Percentiles rank a stretch among this genome's conserved stretches.
phyloP scores from a whole-genome alignment of 495 filamentous ascomycete genomes.

The Aspergillus nanangensis region DNA sequence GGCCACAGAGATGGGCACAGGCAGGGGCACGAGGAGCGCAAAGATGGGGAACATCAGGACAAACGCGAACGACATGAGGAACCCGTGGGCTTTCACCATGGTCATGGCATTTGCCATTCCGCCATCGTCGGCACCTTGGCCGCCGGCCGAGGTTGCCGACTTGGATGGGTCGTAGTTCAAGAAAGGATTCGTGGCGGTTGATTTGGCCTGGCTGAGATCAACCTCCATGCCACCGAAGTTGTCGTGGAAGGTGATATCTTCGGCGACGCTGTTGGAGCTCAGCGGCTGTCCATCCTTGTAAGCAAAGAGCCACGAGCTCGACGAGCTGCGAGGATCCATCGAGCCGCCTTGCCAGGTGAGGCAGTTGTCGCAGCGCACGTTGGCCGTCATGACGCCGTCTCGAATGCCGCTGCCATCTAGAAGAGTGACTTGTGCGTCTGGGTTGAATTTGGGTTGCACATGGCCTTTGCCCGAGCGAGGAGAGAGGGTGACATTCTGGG shows the following conservation, averaged over 20 bases:
- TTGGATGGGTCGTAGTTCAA: conserved; percentile 12
- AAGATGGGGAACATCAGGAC: conserved; percentile 44
- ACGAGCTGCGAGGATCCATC: conserved; percentile 37
- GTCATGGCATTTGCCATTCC: not conserved
- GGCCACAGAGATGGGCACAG: conserved; percentile 17
- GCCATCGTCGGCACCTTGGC: not conserved
- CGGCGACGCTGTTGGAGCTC: conserved; percentile 43
- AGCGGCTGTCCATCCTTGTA: conserved; percentile 55
- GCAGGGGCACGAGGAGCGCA: conserved; percentile 34
- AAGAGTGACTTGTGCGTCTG: conserved; percentile 44
- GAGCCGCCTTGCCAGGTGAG: conserved; percentile 46
- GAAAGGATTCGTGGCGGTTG: conserved; percentile 58
- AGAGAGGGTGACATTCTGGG: conserved; percentile 61
- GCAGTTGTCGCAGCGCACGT: conserved; percentile 58
- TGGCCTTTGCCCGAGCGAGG: conserved; percentile 54
- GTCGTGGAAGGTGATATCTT: conserved; percentile 57
- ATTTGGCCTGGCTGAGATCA: conserved; percentile 47
- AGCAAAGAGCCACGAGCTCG: conserved; percentile 63
- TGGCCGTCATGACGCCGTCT: conserved; percentile 55
- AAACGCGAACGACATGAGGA: conserved; percentile 33
- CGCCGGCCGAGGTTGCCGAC: not conserved
- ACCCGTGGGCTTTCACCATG: conserved; percentile 31
- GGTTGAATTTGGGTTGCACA: conserved; percentile 48
- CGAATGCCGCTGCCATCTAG: conserved; percentile 58
- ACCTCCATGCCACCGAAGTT: conserved; percentile 42